Base-by-base conservation (phyloP, 192 early-diverging fungal species). In the Coemansia pectinata region DNA sequence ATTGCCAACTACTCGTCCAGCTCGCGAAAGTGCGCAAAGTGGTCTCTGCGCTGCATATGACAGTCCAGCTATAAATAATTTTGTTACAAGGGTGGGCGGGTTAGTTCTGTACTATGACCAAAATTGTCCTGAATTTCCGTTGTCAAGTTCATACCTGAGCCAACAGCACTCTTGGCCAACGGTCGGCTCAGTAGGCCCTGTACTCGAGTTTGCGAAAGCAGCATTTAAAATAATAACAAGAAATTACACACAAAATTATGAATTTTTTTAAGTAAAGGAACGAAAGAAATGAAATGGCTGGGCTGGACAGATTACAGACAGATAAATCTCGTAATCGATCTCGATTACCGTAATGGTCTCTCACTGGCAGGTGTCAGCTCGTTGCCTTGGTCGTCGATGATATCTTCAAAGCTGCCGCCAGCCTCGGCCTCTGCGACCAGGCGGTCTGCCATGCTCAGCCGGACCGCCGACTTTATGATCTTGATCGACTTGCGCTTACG, bases 401-500 rank as follows among this genome's bases (percentile, higher is more conserved):
- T 27, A 15, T 66, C 41, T 10, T 59, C 62, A 61, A 55, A 61
- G 19, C 47, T 44, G 40, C 60, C 48, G 31, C 57, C 39, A 31
- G 25, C 58, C 60, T 53, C 52, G 31, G 65, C 57, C 64, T 83
- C 76, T 1, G 73, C 74, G 12, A 73, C 4, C 31, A 71, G 58
- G 11, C 66, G 39, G 27, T 83, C 81, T 1, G 71, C 76, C 65
- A 77, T 76, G 67, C 72, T 78, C 4, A 78, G 65, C 23, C 58
- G 68, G 29, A 31, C 52, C 5, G 62, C 73, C 4, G 71, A 23
- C 63, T 74, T 74, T 19, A 79, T 33, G 33, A 79, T 63, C 50
- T 71, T 79, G 31, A 66, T 38, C 7, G 48, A 12, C 74, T 84
- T 81, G 66, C 79, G 72, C 41, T 69, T 69, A 21, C 83, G 59